Base-by-base conservation (phyloP, 129 eudicot genomes). In the Flaveria trinervia region DNA sequence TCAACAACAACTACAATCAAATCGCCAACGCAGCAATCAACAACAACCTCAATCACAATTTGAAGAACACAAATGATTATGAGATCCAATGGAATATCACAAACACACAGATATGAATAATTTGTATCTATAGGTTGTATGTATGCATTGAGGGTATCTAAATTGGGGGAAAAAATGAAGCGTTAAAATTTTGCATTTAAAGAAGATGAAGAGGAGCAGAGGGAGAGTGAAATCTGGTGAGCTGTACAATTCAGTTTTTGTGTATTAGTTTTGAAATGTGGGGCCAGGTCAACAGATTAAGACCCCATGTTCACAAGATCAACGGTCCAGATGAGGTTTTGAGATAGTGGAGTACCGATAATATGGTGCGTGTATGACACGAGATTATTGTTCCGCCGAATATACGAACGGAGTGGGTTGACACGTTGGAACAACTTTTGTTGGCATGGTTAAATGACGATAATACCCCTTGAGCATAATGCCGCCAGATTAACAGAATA, bases 151-250 rank as follows among this genome's bases (percentile, higher is more conserved):
- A 57, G 9, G 41, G 43, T 3, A 25, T 18, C 39, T n/a, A 9
- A 26, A 23, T 28, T 45, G 17, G 33, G 16, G 26, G 65, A 10
- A 18, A 50, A 18, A 73, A 7, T 50, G 44, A 41, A 33, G 70
- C 70, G 50, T 65, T 65, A 23, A 0, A 25, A 7, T 12, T 55
- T 49, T 49, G 41, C 4, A 56, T 64, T 15, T 64, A 50, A 13
- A 74, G 68, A 22, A 5, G 76, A 4, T 48, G 57, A 70, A 46
- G 11, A 39, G 51, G 51, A 11, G 52, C 67, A 55, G 49, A 49
- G n/a, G 74, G 77, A n/a, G 83, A 71, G 73, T 79, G 78, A 79
- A 62, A 79, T 72, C 67, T 5, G 83, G 83, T 79, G 83, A 79
- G 83, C 78, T 79, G 83, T 73, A 79, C 46, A 79, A 71, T 79